phyloP scores from a whole-genome alignment of 257 asterid genomes.

The Orobanche coerulescens region DNA sequence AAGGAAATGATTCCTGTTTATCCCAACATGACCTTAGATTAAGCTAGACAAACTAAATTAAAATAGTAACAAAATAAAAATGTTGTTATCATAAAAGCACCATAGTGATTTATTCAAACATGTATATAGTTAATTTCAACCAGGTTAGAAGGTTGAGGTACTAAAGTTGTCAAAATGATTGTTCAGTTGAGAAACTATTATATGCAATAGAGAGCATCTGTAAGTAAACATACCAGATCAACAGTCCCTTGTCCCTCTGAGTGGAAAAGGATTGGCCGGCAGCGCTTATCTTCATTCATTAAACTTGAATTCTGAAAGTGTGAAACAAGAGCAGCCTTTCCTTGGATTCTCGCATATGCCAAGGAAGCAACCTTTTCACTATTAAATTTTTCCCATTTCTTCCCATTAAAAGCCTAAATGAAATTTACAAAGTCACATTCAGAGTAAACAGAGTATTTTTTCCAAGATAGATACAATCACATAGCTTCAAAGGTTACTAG shows the following conservation, averaged over 20 bases:
- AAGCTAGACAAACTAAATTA: background rate
- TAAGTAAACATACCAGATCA: constrained; percentile 48
- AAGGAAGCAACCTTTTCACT: constrained; percentile 96
- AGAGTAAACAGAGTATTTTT: background rate
- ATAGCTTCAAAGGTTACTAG: background rate
- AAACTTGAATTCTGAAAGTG: constrained; percentile 96
- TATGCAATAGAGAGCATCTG: too few relatives aligned
- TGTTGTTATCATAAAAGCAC: background rate
- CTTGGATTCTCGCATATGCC: constrained; percentile 95
- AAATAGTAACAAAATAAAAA: background rate
- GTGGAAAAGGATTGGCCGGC: constrained; percentile 82
- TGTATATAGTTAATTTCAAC: background rate
- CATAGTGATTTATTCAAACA: background rate
- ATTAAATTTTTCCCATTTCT: constrained; percentile 95
- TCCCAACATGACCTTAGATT: constrained; percentile 5
- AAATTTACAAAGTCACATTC: background rate
- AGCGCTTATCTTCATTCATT: constrained; percentile 89
- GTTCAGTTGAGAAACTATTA: background rate
- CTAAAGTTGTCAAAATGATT: background rate
- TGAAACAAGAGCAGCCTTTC: constrained; percentile 63
- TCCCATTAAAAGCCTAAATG: constrained; percentile 80
- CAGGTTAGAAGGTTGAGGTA: background rate
- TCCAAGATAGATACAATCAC: background rate
- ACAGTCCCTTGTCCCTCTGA: constrained; percentile 65
- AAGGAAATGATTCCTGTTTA: constrained; percentile 51